Percentiles rank a stretch among this genome's conserved stretches.
Conservation (phyloP, 371 early-diverging fungal species). For the Dipsacomyces acuminosporus region DNA sequence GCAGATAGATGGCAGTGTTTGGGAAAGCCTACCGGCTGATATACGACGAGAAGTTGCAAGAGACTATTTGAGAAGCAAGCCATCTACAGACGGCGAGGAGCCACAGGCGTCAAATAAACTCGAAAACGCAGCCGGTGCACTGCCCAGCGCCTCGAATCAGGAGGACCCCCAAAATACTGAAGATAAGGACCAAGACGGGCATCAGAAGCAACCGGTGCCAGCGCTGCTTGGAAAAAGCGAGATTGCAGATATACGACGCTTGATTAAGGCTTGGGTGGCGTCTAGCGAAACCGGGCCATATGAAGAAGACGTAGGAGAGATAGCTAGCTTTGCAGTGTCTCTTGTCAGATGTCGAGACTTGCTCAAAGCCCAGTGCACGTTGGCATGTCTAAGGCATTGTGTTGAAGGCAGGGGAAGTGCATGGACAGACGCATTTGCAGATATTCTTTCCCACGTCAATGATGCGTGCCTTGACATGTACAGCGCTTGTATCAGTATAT, state of each 20-base stretch:
- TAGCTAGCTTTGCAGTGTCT: constrained; percentile 19
- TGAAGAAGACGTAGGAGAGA: constrained; percentile 22
- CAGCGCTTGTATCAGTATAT: constrained; percentile 6
- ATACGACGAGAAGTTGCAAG: constrained; percentile 35
- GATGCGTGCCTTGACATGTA: constrained; percentile 20
- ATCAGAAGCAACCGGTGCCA: constrained; percentile 6
- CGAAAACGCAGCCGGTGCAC: not conserved
- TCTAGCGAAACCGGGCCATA: constrained; percentile 14
- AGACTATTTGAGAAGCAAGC: constrained; percentile 26
- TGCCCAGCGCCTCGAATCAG: no score
- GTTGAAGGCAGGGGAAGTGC: not conserved
- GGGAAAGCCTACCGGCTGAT: constrained; percentile 18
- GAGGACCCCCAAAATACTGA: no score
- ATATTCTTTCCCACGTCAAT: constrained; percentile 5
- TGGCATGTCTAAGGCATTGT: constrained; percentile 11
- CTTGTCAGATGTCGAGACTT: constrained; percentile 18
- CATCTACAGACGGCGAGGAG: not conserved
- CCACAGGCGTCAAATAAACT: no score
- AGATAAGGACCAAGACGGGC: no score
- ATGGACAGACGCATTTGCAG: constrained; percentile 14
- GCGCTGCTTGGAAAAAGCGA: constrained; percentile 15
- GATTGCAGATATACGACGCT: constrained; percentile 7
- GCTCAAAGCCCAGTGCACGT: constrained; percentile 4
- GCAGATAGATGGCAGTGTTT: constrained; percentile 30
- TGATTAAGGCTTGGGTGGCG: constrained; percentile 19